Conservation (phyloP, 371 early-diverging fungal genomes). For the Syncephalastrum monosporum region DNA sequence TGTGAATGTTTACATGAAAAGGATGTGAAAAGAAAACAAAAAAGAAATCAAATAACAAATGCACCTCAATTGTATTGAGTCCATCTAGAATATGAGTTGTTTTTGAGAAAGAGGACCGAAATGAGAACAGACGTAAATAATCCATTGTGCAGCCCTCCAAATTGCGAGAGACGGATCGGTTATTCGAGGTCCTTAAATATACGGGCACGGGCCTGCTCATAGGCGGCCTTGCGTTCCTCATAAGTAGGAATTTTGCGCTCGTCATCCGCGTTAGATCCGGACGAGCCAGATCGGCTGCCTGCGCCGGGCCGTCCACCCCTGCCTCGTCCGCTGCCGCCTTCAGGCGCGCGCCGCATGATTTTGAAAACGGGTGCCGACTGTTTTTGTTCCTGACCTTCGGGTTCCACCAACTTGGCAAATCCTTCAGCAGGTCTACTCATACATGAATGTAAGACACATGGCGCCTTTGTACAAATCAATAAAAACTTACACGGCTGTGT, state of each 20-base stretch:
- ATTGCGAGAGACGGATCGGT: background rate
- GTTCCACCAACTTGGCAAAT: slow-evolving; percentile 46
- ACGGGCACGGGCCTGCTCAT: slow-evolving; percentile 75
- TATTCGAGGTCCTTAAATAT: slow-evolving; percentile 65
- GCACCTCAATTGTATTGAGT: no score
- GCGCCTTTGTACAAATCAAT: background rate
- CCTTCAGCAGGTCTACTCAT: slow-evolving; percentile 45
- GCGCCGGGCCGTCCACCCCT: slow-evolving; percentile 19
- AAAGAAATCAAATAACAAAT: no score
- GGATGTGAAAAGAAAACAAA: no score
- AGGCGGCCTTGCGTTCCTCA: slow-evolving; percentile 73
- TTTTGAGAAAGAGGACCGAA: background rate
- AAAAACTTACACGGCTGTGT: slow-evolving; percentile 61
- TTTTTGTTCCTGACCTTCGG: slow-evolving; percentile 28
- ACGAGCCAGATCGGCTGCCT: slow-evolving; percentile 6
- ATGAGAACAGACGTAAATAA: no score
- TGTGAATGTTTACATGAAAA: no score
- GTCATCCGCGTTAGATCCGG: slow-evolving; percentile 12
- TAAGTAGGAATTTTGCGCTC: slow-evolving; percentile 59
- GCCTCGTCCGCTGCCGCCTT: slow-evolving; percentile 16
- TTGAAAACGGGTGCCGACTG: slow-evolving; percentile 34
- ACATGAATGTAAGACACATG: background rate
- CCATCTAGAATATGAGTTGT: background rate
- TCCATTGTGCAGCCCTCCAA: no score
- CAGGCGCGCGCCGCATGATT: slow-evolving; percentile 52